These are phyloP conservation scores for Polyrhizophydium stewartii DNA, from an alignment of 371 early-diverging fungal genomes.

Conservation along the genomic window DNA sequence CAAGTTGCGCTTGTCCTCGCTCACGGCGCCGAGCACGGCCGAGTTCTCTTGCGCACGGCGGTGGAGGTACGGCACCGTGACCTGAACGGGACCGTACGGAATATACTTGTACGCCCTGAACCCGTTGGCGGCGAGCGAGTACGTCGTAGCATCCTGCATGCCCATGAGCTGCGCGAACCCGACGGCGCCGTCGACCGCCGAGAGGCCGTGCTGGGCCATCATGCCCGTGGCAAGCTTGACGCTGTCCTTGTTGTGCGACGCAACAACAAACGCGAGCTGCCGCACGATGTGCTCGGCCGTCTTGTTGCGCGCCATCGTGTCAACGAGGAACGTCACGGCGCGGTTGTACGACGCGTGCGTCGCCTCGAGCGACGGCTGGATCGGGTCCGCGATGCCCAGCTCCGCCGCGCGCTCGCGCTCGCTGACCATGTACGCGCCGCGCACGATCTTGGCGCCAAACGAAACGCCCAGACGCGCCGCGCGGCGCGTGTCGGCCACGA, in stretches of 20 bases:
- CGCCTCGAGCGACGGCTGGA: constrained; percentile 72
- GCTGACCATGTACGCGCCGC: constrained; percentile 87
- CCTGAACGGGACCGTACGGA: constrained; percentile 86
- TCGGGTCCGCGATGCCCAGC: constrained; percentile 70
- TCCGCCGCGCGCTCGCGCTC: constrained; percentile 77
- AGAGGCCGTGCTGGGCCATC: constrained; percentile 59
- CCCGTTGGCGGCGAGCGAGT: constrained; percentile 69
- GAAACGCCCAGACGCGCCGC: constrained; percentile 65
- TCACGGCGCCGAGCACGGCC: constrained; percentile 53
- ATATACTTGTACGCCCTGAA: constrained; percentile 87
- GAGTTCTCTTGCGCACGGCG: constrained; percentile 96
- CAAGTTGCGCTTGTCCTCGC: constrained; percentile 19
- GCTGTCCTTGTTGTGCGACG: constrained; percentile 87
- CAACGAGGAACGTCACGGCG: constrained; percentile 70
- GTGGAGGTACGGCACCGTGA: constrained; percentile 90
- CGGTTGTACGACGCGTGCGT: constrained; percentile 84
- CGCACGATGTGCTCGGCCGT: not conserved
- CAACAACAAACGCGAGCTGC: constrained; percentile 70
- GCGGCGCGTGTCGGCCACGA: constrained; percentile 66
- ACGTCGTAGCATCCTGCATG: constrained; percentile 81
- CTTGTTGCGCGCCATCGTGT: constrained; percentile 23
- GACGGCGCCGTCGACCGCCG: constrained; percentile 58
- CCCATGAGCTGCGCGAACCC: constrained; percentile 91
- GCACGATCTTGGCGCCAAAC: constrained; percentile 90
- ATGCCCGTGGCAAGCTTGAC: constrained; percentile 49